Base-by-base conservation (phyloP, 306 rosid genomes). In the Inga leiocalycina region DNA sequence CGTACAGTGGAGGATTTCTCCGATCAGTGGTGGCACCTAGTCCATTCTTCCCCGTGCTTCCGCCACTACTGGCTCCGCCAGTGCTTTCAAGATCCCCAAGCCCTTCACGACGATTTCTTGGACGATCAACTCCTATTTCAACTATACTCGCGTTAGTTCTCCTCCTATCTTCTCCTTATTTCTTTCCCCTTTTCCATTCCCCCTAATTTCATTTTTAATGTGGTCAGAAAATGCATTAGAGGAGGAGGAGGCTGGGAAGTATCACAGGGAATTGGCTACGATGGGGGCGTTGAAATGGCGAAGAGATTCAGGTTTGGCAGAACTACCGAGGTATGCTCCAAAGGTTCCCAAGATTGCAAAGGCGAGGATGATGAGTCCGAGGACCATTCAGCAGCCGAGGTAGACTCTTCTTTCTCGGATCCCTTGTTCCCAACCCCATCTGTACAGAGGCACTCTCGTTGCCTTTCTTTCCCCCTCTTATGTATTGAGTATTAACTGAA, bases 1-100 rank as follows among this genome's bases (percentile, higher is more conserved):
- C 94, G 93, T 35, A 79, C 87, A 82, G 98, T 95, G 41, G 99
- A 93, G 70, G 99, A 95, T 79, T 95, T 95, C 92, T 95, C 99
- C n/a, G 88, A 88, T 8, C 80, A 95, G 5, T 95, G 99, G 99
- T 95, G 97, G 98, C 57, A 69, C 68, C 89, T 93, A 2, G 92
- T 95, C 5, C 93, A 87, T 0, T 88, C 97, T 34, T 89, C 98
- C 2, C 96, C 96, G 4, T 95, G 91, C 93, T 95, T 95, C 76
- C 99, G 91, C 5, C 94, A 92, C 75, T 95, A 92, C 85, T 95
- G 99, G 99, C 92, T 95, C 34, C 90, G 89, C 75, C 97, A 93
- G 70, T 87, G 98, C 70, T 95, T 80, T 86, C 94, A 91, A 34
- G 97, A 95, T 86, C 97, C 97, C n/a, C 91, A 90, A 20, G 48